phyloP scores from a whole-genome alignment of 2,329 filamentous ascomycete genomes.

The Simplicillium aogashimaense region DNA sequence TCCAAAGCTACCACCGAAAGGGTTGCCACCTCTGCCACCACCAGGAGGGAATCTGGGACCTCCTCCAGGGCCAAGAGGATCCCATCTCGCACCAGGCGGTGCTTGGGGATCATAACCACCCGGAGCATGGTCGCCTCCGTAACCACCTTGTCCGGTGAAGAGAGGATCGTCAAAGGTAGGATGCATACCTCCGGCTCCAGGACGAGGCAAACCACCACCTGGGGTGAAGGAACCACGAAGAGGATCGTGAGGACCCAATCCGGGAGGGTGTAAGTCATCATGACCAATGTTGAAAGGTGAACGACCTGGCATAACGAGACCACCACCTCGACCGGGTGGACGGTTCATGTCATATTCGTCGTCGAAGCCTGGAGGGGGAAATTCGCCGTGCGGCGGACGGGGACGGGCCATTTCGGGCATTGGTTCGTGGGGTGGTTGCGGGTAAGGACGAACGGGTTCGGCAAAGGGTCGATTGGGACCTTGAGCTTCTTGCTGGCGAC shows the following conservation, averaged over 20 bases:
- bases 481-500: slow-evolving; percentile 29
- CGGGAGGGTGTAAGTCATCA: slow-evolving; percentile 78
- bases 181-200: slow-evolving; percentile 76
- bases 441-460: slow-evolving; percentile 46
- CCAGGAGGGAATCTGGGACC: slow-evolving; percentile 34
- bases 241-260: slow-evolving; percentile 77
- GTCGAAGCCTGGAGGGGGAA: slow-evolving; percentile 83
- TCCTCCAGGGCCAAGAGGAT: slow-evolving; percentile 68
- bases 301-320: slow-evolving; percentile 27
- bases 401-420: slow-evolving; percentile 48
- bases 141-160: slow-evolving; percentile 50
- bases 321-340: slow-evolving; percentile 29
- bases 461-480: slow-evolving; percentile 20
- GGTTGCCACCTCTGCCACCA: slow-evolving; percentile 23
- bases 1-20: slow-evolving; percentile 24
- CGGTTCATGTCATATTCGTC: slow-evolving; percentile 80
- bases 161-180: slow-evolving; percentile 89
- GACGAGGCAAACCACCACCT: slow-evolving; percentile 47
- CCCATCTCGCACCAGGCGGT: slow-evolving; percentile 85
- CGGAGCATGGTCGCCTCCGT: slow-evolving; percentile 29
- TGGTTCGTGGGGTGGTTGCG: slow-evolving; percentile 55
- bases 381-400: slow-evolving; percentile 52
- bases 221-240: slow-evolving; percentile 57
- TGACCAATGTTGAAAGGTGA: slow-evolving; percentile 67
- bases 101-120: slow-evolving; percentile 51